Evolutionary conservation across 2,329 filamentous ascomycete species (phyloP).

Genomic region (Exophiala sp.): DNA sequence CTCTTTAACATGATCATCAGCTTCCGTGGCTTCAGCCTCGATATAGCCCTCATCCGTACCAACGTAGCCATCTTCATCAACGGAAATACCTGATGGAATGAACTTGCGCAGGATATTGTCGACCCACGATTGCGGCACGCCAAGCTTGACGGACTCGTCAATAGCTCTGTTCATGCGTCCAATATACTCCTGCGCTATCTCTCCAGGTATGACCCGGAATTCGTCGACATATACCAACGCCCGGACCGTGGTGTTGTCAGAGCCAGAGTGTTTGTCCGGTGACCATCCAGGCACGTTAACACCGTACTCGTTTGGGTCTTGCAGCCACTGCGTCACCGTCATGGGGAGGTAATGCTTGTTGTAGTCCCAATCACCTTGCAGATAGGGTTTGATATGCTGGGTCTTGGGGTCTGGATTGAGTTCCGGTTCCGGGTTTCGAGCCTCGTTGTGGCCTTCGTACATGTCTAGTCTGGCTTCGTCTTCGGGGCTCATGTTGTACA

Average conservation of each 20-base stretch:
- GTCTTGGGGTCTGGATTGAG: slow-evolving; percentile 20
- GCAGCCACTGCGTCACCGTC: slow-evolving; percentile 24
- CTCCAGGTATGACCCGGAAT: slow-evolving; percentile 32
- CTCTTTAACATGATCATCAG: slow-evolving; percentile 13
- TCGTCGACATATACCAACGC: slow-evolving; percentile 44
- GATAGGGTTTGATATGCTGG: slow-evolving; percentile 18
- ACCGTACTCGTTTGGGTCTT: slow-evolving; percentile 20
- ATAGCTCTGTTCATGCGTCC: slow-evolving; percentile 43
- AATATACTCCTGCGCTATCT: slow-evolving; percentile 40
- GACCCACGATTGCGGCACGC: slow-evolving; percentile 32
- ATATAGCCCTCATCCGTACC: slow-evolving; percentile 26
- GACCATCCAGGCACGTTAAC: slow-evolving; percentile 12
- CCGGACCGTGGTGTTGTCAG: slow-evolving; percentile 21
- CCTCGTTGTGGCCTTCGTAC: slow-evolving; percentile 35
- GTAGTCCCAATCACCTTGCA: slow-evolving; percentile 28
- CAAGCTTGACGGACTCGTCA: slow-evolving; percentile 36
- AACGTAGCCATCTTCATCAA: slow-evolving; percentile 23
- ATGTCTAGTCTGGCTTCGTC: slow-evolving; percentile 39
- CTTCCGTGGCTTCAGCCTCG: slow-evolving; percentile 21
- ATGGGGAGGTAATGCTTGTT: slow-evolving; percentile 29
- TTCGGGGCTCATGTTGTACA: slow-evolving; percentile 39
- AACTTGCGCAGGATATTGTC: slow-evolving; percentile 38
- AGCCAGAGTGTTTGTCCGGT: background rate
- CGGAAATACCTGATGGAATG: slow-evolving; percentile 32
- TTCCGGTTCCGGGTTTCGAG: slow-evolving; percentile 19